A percentile compares a stretch with the other conserved stretches of the same genome.
phyloP scores from a whole-genome alignment of 1,139 yeast genomes.

The Kurtzmaniella natalensis region DNA sequence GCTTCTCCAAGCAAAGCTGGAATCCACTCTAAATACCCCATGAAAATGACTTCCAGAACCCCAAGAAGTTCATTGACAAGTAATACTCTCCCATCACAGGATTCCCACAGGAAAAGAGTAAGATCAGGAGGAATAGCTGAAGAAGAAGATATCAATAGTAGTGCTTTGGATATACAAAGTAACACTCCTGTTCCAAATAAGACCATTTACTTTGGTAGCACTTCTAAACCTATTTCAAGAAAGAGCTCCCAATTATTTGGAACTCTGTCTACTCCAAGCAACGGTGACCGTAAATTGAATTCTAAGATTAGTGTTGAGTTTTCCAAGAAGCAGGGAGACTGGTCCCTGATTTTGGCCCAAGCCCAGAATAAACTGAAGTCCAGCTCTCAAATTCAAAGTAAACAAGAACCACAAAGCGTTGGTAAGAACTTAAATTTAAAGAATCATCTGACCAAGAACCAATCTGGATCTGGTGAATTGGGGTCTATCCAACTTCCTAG shows the following conservation, averaged over 20 bases:
- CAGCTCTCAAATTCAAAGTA: background rate
- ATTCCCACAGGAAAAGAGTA: background rate
- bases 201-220: conserved; percentile 29
- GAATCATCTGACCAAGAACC: too few species aligned
- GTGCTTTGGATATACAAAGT: background rate
- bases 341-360: conserved; percentile 1
- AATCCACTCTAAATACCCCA: background rate
- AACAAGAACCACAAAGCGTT: background rate
- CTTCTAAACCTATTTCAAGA: conserved; percentile 14
- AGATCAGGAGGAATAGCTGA: background rate
- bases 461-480: background rate
- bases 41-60: conserved; percentile 1
- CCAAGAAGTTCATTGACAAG: background rate
- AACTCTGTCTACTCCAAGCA: conserved; percentile 23
- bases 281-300: conserved; percentile 16
- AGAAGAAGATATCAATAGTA: background rate
- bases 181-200: conserved; percentile 24
- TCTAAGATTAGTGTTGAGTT: conserved; percentile 8
- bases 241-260: conserved; percentile 10
- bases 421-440: background rate
- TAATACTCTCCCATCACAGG: too few species aligned
- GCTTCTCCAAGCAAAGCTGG: too few species aligned
- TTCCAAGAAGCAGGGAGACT: conserved; percentile 10
- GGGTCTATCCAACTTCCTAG: too few species aligned
- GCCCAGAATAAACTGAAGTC: too few species aligned